Conservation (phyloP, 164 flowering plant genomes). For the Nelumbo lutea region DNA sequence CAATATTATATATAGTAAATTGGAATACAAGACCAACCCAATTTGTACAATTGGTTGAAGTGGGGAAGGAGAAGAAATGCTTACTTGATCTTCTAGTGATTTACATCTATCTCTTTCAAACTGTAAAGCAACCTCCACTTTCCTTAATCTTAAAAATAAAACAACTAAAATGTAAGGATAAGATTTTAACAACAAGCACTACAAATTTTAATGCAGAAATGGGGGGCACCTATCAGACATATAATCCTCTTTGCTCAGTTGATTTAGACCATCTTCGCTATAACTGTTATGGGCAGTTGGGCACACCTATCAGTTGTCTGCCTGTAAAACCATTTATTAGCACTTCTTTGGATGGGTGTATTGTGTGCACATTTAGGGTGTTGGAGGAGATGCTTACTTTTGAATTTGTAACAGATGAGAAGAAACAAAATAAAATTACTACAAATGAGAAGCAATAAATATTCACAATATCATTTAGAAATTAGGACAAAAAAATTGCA, state of each 20-base stretch:
- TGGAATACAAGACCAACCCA: too few species aligned
- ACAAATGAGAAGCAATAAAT: too few species aligned
- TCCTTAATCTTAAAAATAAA: slow-evolving; percentile 33
- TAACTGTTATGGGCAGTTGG: slow-evolving; percentile 11
- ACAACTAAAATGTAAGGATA: not conserved
- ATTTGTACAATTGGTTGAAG: too few species aligned
- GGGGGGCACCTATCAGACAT: slow-evolving; percentile 41
- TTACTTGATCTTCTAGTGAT: slow-evolving; percentile 50
- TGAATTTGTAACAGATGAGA: too few species aligned
- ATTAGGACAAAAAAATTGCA: too few species aligned
- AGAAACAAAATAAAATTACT: too few species aligned
- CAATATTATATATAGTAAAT: too few species aligned
- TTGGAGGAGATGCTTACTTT: too few species aligned
- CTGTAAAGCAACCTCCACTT: slow-evolving; percentile 41
- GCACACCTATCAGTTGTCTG: slow-evolving; percentile 19
- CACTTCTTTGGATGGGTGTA: not conserved
- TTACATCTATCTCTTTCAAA: slow-evolving; percentile 42
- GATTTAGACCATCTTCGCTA: slow-evolving; percentile 17
- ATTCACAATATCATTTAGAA: too few species aligned
- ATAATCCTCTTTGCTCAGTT: slow-evolving; percentile 49
- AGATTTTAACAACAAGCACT: not conserved
- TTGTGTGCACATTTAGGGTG: slow-evolving; percentile 4
- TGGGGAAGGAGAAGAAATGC: too few species aligned
- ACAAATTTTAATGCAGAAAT: not conserved
- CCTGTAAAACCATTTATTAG: slow-evolving; percentile 2